Base-by-base conservation (phyloP, 495 filamentous ascomycete genomes). In the Annulohypoxylon nitens region DNA sequence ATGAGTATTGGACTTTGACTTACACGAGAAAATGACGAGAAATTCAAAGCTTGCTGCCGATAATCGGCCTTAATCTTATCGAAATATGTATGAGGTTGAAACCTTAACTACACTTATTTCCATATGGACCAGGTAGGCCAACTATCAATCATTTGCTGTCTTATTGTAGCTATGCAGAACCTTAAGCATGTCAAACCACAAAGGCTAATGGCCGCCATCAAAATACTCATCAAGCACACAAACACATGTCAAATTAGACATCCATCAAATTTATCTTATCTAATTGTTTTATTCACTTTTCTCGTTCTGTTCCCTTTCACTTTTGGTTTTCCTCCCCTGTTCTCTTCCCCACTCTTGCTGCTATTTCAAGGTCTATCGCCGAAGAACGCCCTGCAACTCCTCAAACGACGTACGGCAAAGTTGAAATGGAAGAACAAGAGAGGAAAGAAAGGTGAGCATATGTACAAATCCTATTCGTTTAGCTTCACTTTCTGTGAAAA, bases 391-490 rank as follows among this genome's bases (percentile, higher is more conserved):
- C 20, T 10, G 23, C 26, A 51, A 63, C 60, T 63, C 45, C 57
- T 34, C 2, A 43, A 43, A 43, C 18, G 30, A 60, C 20, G 1
- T 16, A 25, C n/a, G 30, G 57, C 36, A 26, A 60, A 43, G 4
- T 60, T 41, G 18, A 43, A 43, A 14, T 8, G 9, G 20, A 18
- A 60, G 36, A 41, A 18, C 14, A 43, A 12, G 18, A 25, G 36
- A 60, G 9, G 20, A 26, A 6, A 20, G 18, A 8, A 43, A 11
- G 18, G 16, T 41, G 53, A 39, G 54, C 34, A 20, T 73, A 73
- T 73, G 25, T 69, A 73, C 64, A 73, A 36, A 43, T 61, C 47
- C 59, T 53, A 23, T 48, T 61, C 20, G 30, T 62, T 64, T 43
- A 53, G 14, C n/a, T 61, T 47, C 51, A 26, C 8, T 53, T 47